Percentiles rank a stretch among this genome's conserved stretches.
phyloP scores from a whole-genome alignment of 139 green algal genomes.

The Spirogloea muscicola region DNA sequence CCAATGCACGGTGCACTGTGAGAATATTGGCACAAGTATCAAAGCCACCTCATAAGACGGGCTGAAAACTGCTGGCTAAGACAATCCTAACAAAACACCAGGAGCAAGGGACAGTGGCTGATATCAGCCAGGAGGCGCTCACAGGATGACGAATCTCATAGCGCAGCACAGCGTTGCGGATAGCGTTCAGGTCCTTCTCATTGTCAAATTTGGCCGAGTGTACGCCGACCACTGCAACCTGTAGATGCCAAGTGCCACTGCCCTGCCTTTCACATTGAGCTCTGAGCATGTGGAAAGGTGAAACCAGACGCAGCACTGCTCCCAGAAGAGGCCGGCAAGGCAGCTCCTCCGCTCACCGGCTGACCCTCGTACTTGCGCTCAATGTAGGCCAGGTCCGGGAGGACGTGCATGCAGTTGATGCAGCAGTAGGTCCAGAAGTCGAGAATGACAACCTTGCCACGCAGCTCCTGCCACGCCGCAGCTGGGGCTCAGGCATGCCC shows the following conservation, averaged over 20 bases:
- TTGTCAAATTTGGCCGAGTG: slow-evolving; percentile 85
- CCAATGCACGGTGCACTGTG: too few relatives aligned
- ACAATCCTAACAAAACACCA: too few relatives aligned
- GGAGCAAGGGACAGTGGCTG: too few relatives aligned
- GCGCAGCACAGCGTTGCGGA: slow-evolving; percentile 57
- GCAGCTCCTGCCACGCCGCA: slow-evolving; percentile 54
- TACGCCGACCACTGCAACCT: slow-evolving; percentile 69
- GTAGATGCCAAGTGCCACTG: slow-evolving; percentile 1
- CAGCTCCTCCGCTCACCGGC: slow-evolving; percentile 44
- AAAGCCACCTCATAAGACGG: too few relatives aligned
- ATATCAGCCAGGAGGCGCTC: too few relatives aligned
- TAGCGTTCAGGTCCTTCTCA: slow-evolving; percentile 66
- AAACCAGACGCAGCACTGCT: too few relatives aligned
- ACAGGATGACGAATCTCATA: slow-evolving; percentile 74
- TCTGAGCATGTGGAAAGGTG: too few relatives aligned
- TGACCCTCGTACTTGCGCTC: slow-evolving; percentile 62
- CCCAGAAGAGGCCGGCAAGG: too few relatives aligned
- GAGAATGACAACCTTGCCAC: slow-evolving; percentile 64
- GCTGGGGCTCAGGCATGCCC: too few relatives aligned
- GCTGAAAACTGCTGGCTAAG: too few relatives aligned
- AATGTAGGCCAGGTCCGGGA: slow-evolving; percentile 69
- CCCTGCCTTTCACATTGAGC: too few relatives aligned
- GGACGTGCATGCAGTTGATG: slow-evolving; percentile 85
- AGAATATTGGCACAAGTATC: too few relatives aligned
- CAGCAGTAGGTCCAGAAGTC: slow-evolving; percentile 88